phyloP scores from a whole-genome alignment of 768 basidiomycete genomes.

The Hebeloma cylindrosporum region DNA sequence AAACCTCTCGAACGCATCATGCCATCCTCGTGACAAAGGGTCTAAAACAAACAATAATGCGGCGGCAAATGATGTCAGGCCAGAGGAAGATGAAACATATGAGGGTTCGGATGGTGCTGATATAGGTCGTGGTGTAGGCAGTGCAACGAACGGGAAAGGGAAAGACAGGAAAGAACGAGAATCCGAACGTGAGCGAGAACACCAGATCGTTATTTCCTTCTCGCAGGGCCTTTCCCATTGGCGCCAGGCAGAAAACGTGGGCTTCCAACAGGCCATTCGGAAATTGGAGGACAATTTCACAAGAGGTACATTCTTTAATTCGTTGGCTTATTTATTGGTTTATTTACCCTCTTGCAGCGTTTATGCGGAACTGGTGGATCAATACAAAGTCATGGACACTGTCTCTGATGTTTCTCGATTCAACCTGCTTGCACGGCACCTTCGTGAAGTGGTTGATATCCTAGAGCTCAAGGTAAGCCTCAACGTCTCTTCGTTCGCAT shows the following conservation, averaged over 20 bases:
- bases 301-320: conserved; percentile 64
- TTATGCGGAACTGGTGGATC: conserved; percentile 87
- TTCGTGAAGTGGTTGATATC: conserved; percentile 88
- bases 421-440: conserved; percentile 82
- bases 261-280: conserved; percentile 72
- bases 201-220: conserved; percentile 16
- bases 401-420: conserved; percentile 78
- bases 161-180: conserved; percentile 35
- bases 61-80: conserved; percentile 12
- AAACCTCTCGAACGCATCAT: conserved; percentile 33
- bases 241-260: conserved; percentile 33
- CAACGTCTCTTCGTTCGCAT: background rate
- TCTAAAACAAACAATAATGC: too few species aligned
- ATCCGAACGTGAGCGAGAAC: too few species aligned
- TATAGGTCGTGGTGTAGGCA: conserved; percentile 13
- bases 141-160: conserved; percentile 21
- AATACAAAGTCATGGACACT: conserved; percentile 89
- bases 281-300: conserved; percentile 94
- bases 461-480: conserved; percentile 82
- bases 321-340: conserved; percentile 2
- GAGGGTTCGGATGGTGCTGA: conserved; percentile 42
- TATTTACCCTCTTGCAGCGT: conserved; percentile 51
- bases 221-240: conserved; percentile 30
- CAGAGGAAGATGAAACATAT: conserved; percentile 50
- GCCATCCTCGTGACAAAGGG: conserved; percentile 9